phyloP scores from a whole-genome alignment of 2,329 filamentous ascomycete species.

The Fusarium vanettenii region DNA sequence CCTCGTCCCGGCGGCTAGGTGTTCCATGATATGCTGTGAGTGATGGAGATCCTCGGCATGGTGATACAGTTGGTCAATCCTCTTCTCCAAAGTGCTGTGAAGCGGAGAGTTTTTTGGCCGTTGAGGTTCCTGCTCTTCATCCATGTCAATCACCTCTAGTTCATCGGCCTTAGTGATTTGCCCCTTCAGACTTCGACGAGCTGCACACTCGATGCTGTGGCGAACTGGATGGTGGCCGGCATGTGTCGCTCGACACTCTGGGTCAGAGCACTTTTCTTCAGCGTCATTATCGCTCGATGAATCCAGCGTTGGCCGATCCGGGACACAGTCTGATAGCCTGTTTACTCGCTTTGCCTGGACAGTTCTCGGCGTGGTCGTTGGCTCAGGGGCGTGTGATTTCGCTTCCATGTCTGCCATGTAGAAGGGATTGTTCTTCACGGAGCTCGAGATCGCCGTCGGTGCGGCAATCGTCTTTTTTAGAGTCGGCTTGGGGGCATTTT shows the following conservation, averaged over 20 bases:
- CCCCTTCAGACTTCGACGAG: conserved; percentile 14
- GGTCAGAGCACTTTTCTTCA: conserved; percentile 44
- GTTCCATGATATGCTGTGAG: conserved; percentile 49
- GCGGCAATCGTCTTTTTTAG: conserved; percentile 19
- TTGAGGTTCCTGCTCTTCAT: background rate
- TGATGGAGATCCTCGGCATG: conserved; percentile 50
- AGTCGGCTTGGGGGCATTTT: conserved; percentile 3
- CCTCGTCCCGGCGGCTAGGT: conserved; percentile 44
- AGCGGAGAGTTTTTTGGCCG: conserved; percentile 4
- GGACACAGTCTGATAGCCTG: conserved; percentile 47
- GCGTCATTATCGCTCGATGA: conserved; percentile 11
- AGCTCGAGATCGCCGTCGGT: conserved; percentile 19
- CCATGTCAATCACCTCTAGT: conserved; percentile 13
- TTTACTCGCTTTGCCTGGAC: conserved; percentile 32
- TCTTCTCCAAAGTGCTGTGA: conserved; percentile 30
- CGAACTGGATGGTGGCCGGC: conserved; percentile 44
- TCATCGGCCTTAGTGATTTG: background rate
- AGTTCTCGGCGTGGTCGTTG: conserved; percentile 35
- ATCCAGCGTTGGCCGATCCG: conserved; percentile 31
- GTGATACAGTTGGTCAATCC: conserved; percentile 47
- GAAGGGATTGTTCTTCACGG: conserved; percentile 48
- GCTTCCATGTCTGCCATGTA: conserved; percentile 45
- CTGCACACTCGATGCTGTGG: conserved; percentile 49
- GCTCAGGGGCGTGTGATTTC: conserved; percentile 33
- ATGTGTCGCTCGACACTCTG: conserved; percentile 43